Evolutionary conservation across 2,329 filamentous ascomycete species (phyloP).

Genomic region (Myriosclerotinia duriaeana): DNA sequence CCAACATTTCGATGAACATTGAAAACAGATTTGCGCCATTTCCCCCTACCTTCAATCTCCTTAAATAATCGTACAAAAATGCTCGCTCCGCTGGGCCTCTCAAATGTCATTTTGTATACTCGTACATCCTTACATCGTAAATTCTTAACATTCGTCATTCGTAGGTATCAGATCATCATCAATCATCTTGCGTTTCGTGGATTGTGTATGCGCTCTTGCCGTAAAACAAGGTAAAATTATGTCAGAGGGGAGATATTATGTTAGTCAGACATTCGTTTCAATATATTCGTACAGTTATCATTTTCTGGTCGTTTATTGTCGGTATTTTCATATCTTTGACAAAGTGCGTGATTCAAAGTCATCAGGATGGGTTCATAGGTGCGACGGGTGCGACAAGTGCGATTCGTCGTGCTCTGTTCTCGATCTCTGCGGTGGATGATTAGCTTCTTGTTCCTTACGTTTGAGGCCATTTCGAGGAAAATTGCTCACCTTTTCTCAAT

Average conservation of each 20-base stretch:
- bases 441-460: neutral
- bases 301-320: neutral
- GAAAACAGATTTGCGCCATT: neutral
- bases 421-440: neutral
- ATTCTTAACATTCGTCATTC: neutral
- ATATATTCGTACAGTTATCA: neutral
- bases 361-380: neutral
- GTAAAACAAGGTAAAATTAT: constrained; percentile 4
- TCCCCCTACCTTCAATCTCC: neutral
- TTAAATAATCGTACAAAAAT: neutral
- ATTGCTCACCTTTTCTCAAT: constrained; percentile 7
- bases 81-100: neutral
- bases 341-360: neutral
- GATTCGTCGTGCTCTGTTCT: neutral
- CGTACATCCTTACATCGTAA: neutral
- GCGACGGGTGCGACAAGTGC: neutral
- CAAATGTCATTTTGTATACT: neutral
- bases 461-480: no score
- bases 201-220: neutral
- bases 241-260: neutral
- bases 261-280: neutral
- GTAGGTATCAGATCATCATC: neutral
- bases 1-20: no score
- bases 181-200: neutral
- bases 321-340: neutral